Conservation (phyloP, 495 filamentous ascomycete genomes). For the Lasiosphaeriaceae sp. region DNA sequence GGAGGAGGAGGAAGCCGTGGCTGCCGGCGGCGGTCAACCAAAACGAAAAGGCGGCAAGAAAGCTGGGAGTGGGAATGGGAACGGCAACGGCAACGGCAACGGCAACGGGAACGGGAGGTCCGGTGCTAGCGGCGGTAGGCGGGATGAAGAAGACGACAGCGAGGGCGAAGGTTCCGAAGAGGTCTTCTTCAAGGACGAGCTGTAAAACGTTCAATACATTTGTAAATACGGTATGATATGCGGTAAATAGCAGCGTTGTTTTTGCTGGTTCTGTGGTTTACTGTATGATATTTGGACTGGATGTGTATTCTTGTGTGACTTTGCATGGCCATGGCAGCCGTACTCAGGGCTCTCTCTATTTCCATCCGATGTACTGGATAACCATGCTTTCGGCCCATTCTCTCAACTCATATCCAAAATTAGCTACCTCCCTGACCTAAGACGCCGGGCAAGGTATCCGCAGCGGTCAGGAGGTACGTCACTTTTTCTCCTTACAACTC, state of each 20-base stretch:
- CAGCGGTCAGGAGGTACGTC: too few relatives aligned
- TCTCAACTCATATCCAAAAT: too few relatives aligned
- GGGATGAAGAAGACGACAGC: conserved; percentile 4
- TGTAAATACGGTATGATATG: neutral
- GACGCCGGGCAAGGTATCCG: too few relatives aligned
- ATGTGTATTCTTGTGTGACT: too few relatives aligned
- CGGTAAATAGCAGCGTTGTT: neutral
- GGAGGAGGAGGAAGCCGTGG: conserved; percentile 42
- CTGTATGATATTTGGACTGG: too few relatives aligned
- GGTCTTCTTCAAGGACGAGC: conserved; percentile 44
- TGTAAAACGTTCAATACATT: conserved; percentile 21
- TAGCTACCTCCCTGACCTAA: too few relatives aligned
- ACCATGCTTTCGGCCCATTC: too few relatives aligned
- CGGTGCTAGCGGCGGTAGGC: conserved; percentile 4
- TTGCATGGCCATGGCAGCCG: too few relatives aligned
- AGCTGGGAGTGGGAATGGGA: neutral
- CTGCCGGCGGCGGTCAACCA: conserved; percentile 4
- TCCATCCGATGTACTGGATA: too few relatives aligned
- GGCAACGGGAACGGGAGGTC: conserved; percentile 8
- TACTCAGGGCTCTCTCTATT: too few relatives aligned
- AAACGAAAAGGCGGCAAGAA: conserved; percentile 2
- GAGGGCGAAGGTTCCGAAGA: conserved; percentile 41
- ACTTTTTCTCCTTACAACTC: too few relatives aligned
- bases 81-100: conserved; percentile 15
- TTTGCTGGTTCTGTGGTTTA: neutral